Conservation (phyloP, 257 asterid genomes). For the Asclepias syriaca region DNA sequence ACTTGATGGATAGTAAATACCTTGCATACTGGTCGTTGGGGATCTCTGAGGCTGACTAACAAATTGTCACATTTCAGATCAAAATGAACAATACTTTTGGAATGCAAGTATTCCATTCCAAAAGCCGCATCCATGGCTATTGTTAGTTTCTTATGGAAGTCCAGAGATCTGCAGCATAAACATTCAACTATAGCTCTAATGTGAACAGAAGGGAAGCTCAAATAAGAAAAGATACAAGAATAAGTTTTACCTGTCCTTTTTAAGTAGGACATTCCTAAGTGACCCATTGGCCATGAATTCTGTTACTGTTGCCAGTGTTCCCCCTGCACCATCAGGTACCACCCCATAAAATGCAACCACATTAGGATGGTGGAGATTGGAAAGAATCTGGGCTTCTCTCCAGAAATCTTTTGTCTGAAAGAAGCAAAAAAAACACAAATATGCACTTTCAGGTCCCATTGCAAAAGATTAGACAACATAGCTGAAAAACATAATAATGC, state of each 20-base stretch:
- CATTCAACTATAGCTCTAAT: conserved; percentile 18
- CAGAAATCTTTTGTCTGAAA: conserved; percentile 66
- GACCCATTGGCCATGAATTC: conserved; percentile 83
- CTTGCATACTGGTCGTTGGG: conserved; percentile 72
- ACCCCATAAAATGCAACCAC: conserved; percentile 82
- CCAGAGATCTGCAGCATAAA: conserved; percentile 43
- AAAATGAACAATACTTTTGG: conserved; percentile 71
- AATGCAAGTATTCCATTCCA: conserved; percentile 81
- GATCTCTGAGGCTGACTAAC: conserved; percentile 63
- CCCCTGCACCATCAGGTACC: conserved; percentile 79
- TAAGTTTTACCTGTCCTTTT: conserved; percentile 51
- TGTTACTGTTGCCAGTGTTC: conserved; percentile 69
- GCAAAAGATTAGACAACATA: conserved; percentile 7
- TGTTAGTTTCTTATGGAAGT: conserved; percentile 51
- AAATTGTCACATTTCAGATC: conserved; percentile 78
- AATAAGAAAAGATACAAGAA: conserved; percentile 15
- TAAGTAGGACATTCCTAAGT: conserved; percentile 49
- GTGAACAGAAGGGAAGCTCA: conserved; percentile 1
- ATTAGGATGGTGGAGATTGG: conserved; percentile 74
- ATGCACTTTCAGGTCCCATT: conserved; percentile 8
- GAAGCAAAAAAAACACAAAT: conserved; percentile 9
- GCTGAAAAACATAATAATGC: neutral
- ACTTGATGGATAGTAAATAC: conserved; percentile 19
- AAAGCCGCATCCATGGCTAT: conserved; percentile 84
- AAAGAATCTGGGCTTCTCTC: conserved; percentile 68